These are phyloP conservation scores for Phalaenopsis equestris DNA, from an alignment of 106 monocot species.

Conservation along the genomic window DNA sequence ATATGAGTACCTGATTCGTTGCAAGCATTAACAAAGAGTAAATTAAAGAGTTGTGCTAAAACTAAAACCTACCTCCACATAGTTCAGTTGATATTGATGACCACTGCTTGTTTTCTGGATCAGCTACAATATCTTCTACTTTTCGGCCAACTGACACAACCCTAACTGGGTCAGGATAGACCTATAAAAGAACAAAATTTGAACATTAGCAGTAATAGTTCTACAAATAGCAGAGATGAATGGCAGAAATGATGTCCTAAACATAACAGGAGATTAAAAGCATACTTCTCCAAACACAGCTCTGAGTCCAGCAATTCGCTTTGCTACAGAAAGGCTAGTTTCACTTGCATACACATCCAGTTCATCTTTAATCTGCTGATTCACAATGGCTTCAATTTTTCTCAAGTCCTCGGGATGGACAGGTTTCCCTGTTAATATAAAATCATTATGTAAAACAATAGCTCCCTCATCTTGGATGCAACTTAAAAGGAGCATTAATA, in stretches of 20 bases:
- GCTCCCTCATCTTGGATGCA: neutral
- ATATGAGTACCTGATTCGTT: slow-evolving; percentile 71
- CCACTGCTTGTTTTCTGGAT: slow-evolving; percentile 78
- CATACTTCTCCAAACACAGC: slow-evolving; percentile 95
- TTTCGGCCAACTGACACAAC: slow-evolving; percentile 86
- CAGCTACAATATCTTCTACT: slow-evolving; percentile 62
- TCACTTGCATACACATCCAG: slow-evolving; percentile 81
- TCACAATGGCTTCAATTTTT: slow-evolving; percentile 91
- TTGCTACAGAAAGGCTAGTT: slow-evolving; percentile 54
- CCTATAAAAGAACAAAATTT: slow-evolving; percentile 24
- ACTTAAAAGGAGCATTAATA: neutral
- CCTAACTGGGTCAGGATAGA: slow-evolving; percentile 92
- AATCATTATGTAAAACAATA: neutral
- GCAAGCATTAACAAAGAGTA: neutral
- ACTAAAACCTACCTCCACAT: slow-evolving; percentile 65
- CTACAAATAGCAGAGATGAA: neutral
- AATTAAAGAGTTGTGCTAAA: slow-evolving; percentile 7
- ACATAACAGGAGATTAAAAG: neutral
- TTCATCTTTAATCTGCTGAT: slow-evolving; percentile 81
- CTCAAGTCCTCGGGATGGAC: slow-evolving; percentile 70
- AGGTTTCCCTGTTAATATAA: slow-evolving; percentile 69
- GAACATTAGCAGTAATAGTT: neutral
- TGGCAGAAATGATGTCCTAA: neutral
- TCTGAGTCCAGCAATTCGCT: slow-evolving; percentile 60
- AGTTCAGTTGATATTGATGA: slow-evolving; percentile 83